Evolutionary conservation across 768 basidiomycete species (phyloP).

Genomic region (Collybia mongolica): DNA sequence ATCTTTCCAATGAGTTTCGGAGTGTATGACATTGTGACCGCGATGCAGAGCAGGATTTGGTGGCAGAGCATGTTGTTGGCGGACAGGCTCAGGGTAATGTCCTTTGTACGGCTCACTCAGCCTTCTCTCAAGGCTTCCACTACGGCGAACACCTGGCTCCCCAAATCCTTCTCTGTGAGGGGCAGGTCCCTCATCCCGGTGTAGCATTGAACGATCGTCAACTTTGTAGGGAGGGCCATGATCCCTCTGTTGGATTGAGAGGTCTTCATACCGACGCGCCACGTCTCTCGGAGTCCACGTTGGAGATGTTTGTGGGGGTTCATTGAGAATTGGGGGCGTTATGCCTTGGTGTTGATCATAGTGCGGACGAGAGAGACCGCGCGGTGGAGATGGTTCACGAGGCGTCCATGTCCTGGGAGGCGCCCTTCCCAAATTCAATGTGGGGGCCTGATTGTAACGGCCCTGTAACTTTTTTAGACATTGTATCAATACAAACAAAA

Average conservation of each 20-base stretch:
- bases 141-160: not conserved
- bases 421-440: slow-evolving; percentile 4
- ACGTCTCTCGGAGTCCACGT: slow-evolving; percentile 13
- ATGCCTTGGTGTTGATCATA: slow-evolving; percentile 10
- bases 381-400: slow-evolving; percentile 18
- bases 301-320: slow-evolving; percentile 24
- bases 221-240: not conserved
- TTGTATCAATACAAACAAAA: too few relatives aligned
- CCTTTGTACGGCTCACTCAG: slow-evolving; percentile 20
- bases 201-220: slow-evolving; percentile 4
- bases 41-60: slow-evolving; percentile 12
- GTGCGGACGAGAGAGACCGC: slow-evolving; percentile 3
- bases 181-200: slow-evolving; percentile 3
- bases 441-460: slow-evolving; percentile 3
- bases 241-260: not conserved
- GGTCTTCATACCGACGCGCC: not conserved
- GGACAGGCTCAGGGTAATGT: slow-evolving; percentile 1
- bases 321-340: slow-evolving; percentile 25
- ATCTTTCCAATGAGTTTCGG: slow-evolving; percentile 6
- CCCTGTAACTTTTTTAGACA: not conserved
- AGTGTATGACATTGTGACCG: slow-evolving; percentile 2
- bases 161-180: slow-evolving; percentile 2
- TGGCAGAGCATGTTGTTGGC: slow-evolving; percentile 15
- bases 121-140: slow-evolving; percentile 18
- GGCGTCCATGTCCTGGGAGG: slow-evolving; percentile 19